Percentiles rank a stretch among this genome's conserved stretches.
Evolutionary conservation across 306 rosid species (phyloP).

Genomic region (Cicer cuneatum): DNA sequence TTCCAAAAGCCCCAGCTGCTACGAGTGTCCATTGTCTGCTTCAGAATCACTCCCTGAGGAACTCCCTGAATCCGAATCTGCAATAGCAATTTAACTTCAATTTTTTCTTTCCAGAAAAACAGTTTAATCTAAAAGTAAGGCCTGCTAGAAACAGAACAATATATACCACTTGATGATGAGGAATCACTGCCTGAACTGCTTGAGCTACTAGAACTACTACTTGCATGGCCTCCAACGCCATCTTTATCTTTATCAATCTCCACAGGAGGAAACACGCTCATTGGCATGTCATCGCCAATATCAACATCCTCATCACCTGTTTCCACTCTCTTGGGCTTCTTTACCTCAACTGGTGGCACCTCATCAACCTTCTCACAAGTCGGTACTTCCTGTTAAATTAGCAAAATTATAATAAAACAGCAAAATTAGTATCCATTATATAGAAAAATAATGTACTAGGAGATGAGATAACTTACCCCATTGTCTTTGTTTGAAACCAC

Average conservation of each 20-base stretch:
- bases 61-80: slow-evolving; percentile 94
- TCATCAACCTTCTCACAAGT: slow-evolving; percentile 55
- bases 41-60: slow-evolving; percentile 95
- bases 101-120: not conserved
- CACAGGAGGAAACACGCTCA: slow-evolving; percentile 79
- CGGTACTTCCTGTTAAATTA: slow-evolving; percentile 54
- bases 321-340: slow-evolving; percentile 78
- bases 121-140: not conserved
- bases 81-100: slow-evolving; percentile 2
- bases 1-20: slow-evolving; percentile 28
- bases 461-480: slow-evolving; percentile 55
- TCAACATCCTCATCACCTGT: slow-evolving; percentile 92
- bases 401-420: not conserved
- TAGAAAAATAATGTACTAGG: not conserved
- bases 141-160: not conserved
- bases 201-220: slow-evolving; percentile 80
- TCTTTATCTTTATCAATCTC: slow-evolving; percentile 91
- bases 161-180: slow-evolving; percentile 92
- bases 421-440: slow-evolving; percentile 11
- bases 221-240: slow-evolving; percentile 67
- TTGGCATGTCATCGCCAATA: slow-evolving; percentile 94
- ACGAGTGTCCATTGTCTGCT: slow-evolving; percentile 69
- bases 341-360: slow-evolving; percentile 47
- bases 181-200: slow-evolving; percentile 90
- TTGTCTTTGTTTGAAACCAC: slow-evolving; percentile 51